phyloP scores from a whole-genome alignment of 1,284 basidiomycete species.

The Puccinia hordei region DNA sequence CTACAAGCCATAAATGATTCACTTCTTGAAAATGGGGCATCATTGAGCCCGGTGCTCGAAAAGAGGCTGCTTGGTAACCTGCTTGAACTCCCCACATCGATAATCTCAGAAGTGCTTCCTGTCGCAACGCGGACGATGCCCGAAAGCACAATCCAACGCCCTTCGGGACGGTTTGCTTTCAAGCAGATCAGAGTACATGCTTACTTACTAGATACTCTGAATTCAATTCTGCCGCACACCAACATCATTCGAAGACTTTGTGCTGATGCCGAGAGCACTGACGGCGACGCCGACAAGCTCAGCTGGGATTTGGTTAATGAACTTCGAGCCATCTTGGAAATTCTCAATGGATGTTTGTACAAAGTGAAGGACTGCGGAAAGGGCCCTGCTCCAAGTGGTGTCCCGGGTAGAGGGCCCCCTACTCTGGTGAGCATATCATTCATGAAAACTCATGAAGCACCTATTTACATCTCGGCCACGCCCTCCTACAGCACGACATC shows the following conservation, averaged over 20 bases:
- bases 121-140: background rate
- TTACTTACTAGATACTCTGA: background rate
- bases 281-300: background rate
- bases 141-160: too few species aligned
- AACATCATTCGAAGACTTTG: background rate
- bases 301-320: slow-evolving; percentile 10
- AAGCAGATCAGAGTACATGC: background rate
- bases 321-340: background rate
- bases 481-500: slow-evolving; percentile 6
- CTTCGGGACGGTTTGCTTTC: slow-evolving; percentile 1
- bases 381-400: slow-evolving; percentile 3
- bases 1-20: background rate
- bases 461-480: too few species aligned
- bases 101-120: background rate
- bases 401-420: background rate
- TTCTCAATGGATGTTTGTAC: background rate
- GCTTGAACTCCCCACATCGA: background rate
- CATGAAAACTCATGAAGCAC: too few species aligned
- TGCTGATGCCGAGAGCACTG: too few species aligned
- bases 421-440: background rate
- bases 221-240: slow-evolving; percentile 13
- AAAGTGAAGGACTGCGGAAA: slow-evolving; percentile 14
- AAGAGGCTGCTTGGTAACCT: background rate
- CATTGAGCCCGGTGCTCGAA: slow-evolving; percentile 1
- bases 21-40: background rate